A percentile compares a stretch with the other conserved stretches of the same genome.
These are phyloP conservation scores for Pholiota molesta DNA, from an alignment of 768 basidiomycete genomes.

Conservation along the genomic window DNA sequence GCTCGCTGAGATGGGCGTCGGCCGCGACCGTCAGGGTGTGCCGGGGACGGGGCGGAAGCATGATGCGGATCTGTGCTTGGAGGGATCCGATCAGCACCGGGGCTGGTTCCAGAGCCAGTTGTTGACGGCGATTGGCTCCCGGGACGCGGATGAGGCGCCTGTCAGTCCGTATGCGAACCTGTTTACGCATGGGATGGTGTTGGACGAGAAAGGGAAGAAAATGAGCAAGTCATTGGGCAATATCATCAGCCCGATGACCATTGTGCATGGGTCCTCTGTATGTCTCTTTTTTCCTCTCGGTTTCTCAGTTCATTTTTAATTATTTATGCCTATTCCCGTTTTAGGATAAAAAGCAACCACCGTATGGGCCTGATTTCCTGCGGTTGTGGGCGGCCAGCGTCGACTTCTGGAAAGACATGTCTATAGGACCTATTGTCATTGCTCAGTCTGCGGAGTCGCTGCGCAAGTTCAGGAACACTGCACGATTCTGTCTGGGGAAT, in stretches of 20 bases:
- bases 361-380: constrained; percentile 84
- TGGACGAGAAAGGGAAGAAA: constrained; percentile 87
- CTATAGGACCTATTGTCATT: constrained; percentile 79
- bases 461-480: constrained; percentile 85
- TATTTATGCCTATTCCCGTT: constrained; percentile 1
- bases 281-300: constrained; percentile 19
- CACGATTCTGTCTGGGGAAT: constrained; percentile 86
- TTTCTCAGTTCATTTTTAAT: neutral
- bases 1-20: constrained; percentile 48
- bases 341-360: constrained; percentile 73
- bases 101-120: constrained; percentile 99
- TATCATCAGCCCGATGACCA: constrained; percentile 79
- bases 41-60: constrained; percentile 31
- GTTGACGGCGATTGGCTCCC: constrained; percentile 73
- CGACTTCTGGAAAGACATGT: constrained; percentile 88
- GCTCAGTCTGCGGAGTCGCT: constrained; percentile 74
- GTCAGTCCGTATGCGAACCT: constrained; percentile 69
- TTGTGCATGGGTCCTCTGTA: constrained; percentile 81
- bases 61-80: constrained; percentile 85
- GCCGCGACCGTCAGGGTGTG: constrained; percentile 23
- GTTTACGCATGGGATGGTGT: constrained; percentile 96
- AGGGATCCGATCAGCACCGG: constrained; percentile 96
- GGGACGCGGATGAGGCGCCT: constrained; percentile 33
- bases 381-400: constrained; percentile 92
- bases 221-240: constrained; percentile 99